Evolutionary conservation across 164 flowering plant species (phyloP), one percentile per base, ranked within the genome.

Genomic region (Cinnamomum chago): DNA sequence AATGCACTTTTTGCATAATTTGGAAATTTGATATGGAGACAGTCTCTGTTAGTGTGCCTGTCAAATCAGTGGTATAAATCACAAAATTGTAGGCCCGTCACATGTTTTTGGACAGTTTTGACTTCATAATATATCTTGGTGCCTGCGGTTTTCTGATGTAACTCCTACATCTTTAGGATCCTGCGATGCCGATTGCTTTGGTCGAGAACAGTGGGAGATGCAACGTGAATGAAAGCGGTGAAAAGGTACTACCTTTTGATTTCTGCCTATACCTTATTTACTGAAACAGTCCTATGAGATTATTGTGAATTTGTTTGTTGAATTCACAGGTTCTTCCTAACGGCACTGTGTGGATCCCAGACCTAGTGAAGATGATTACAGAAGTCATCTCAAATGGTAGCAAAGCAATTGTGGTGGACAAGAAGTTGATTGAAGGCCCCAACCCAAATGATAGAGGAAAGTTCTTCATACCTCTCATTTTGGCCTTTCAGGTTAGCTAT

Each of bases 151-250:
- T 9, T 40, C 47, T 40, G 47, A 9, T 40, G 47, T 40, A 7
- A 40, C 11, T 40, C 47, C 60, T 55, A 11, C 17, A 2, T 55
- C n/a, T 75, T n/a, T 65, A 95, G 98, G 84, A 30, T 47, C 74
- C 72, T 70, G 17, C 78, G 5, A 81, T 89, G 73, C 97, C 95
- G 67, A 91, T 94, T 79, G 91, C 84, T 79, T 85, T 92, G 90
- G 99, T 88, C 40, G 99, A 96, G 87, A 96, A 96, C 77, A 91
- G 98, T 81, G 95, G 97, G 67, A 89, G 99, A 79, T 96, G 99
- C 84, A 83, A 82, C 62, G 91, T 90, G 83, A 94, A 94, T 81
- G 98, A 89, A 20, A 74, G 18, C 71, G 90, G 86, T 25, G 99
- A 96, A 76, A 96, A 96, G 97, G 99, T 88, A 65, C 60, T 2